Base-by-base conservation (phyloP, 2,329 filamentous ascomycete species). In the Massarina eburnea region DNA sequence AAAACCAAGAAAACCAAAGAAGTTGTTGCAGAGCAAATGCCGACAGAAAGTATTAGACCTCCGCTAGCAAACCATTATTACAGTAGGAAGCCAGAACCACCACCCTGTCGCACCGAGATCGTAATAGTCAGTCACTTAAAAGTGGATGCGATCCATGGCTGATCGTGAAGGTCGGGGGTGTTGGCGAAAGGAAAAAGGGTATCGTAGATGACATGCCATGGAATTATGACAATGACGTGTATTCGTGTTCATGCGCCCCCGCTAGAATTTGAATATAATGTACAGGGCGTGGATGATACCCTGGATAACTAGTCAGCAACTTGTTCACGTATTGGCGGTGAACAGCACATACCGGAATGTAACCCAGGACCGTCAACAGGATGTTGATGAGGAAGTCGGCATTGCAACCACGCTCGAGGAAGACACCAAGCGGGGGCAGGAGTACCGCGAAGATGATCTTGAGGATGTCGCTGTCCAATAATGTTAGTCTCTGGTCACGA, bases 311-410 rank as follows among this genome's bases (percentile, higher is more conserved):
- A 39, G 51, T 66, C 38, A 63, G 60, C 41, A 9, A 41, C 3
- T 4, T 36, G 3, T 10, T 12, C n/a, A 17, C 19, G n/a, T 8
- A 8, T 3, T 20, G 8, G 3, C 12, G 15, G 17, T 8, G 14
- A 26, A 24, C 9, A 5, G 36, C 42, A 58, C 62, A 29, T 55
- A 67, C 88, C 55, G 86, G 87, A 64, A 91, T 80, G 73, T 75
- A 73, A 67, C 71, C 67, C 18, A 71, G 59, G 45, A 67, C 58
- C 61, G 89, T 95, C 75, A 95, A 77, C 66, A 91, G 80, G 73
- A 95, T 89, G 85, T 95, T 95, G 83, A 96, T 95, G 74, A 92
- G 79, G 66, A 96, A 79, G 71, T 95, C 89, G 58, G 85, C 83
- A 69, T 86, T 86, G 76, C 91, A 95, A 64, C 91, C 91, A 61